Base-by-base conservation (phyloP, 2,329 filamentous ascomycete species). In the Aspergillus quadricinctus region DNA sequence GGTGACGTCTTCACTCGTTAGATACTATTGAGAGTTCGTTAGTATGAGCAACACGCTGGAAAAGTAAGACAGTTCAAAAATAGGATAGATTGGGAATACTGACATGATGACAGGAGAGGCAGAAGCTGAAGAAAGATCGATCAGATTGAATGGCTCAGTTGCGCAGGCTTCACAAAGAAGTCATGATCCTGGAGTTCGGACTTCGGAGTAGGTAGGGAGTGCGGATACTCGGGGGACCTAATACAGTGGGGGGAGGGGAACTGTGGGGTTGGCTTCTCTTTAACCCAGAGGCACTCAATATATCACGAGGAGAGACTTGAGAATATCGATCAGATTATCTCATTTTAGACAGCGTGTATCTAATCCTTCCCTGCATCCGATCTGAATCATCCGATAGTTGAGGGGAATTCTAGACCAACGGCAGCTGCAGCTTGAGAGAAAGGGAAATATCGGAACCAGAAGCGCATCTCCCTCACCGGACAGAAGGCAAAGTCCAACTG, bases 1-100 rank as follows among this genome's bases (percentile, higher is more conserved):
- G 43, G 61, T 62, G 57, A 62, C 60, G 61, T 63, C 59, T 50
- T 51, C 23, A 31, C 23, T 48, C 49, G 17, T 14, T 31, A 31
- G 4, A 1, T 40, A 29, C 25, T 21, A 21, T 17, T 31, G 8
- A 21, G n/a, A n/a, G 14, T 28, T 3, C 49, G 17, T 21, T 21
- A 41, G 48, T 48, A 50, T 37, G 52, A 46, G 37, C 43, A 31
- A 8, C 21, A 17, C 19, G 11, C 43, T 23, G 19, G 10, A 4
- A 46, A 21, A 11, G 21, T 14, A 46, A 25, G 9, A 46, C 4
- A 11, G n/a, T 19, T 21, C 4, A 1, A 21, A 43, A 43, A 19
- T 9, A 43, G 5, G n/a, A 21, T 11, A 5, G n/a, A 10, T 21
- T 3, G n/a, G 10, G 40, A 43, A 21, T 43, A 11, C 8, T 19